A percentile compares a stretch with the other conserved stretches of the same genome.
phyloP scores from a whole-genome alignment of 495 filamentous ascomycete genomes.

The Tuber microsphaerosporum region DNA sequence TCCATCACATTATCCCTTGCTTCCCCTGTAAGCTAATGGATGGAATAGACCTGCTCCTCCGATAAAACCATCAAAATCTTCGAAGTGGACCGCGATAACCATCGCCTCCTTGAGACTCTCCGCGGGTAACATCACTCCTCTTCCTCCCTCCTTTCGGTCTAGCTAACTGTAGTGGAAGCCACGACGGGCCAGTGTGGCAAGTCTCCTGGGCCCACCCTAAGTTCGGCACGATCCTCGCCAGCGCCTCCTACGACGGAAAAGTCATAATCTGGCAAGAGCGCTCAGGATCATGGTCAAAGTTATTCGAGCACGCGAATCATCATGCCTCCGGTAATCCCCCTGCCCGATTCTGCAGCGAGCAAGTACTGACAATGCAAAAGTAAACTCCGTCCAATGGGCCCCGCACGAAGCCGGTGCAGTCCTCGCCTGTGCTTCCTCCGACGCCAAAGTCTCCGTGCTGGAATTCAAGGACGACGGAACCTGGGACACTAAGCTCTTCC shows the following conservation, averaged over 20 bases:
- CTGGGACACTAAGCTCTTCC: conserved; percentile 75
- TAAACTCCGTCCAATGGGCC: conserved; percentile 95
- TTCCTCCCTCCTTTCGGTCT: conserved; percentile 16
- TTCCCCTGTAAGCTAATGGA: neutral
- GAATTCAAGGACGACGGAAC: conserved; percentile 91
- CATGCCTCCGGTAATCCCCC: conserved; percentile 37
- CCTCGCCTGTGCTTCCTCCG: conserved; percentile 85
- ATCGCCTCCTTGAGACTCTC: conserved; percentile 83
- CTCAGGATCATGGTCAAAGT: conserved; percentile 35
- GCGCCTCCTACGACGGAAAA: conserved; percentile 90
- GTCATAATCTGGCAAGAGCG: conserved; percentile 96
- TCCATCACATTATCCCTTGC: neutral
- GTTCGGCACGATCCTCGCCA: conserved; percentile 94
- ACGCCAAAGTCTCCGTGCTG: conserved; percentile 85
- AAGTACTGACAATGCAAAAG: conserved; percentile 41
- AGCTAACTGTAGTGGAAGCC: conserved; percentile 49
- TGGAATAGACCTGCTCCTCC: conserved; percentile 70
- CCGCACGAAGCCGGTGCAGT: conserved; percentile 92
- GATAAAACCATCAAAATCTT: conserved; percentile 99
- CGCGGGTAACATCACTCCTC: conserved; percentile 63
- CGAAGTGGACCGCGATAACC: conserved; percentile 89
- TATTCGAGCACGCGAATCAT: conserved; percentile 39
- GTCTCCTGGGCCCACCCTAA: conserved; percentile 98
- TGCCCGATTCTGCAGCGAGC: neutral
- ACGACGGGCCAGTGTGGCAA: conserved; percentile 93